phyloP scores from a whole-genome alignment of 2,329 filamentous ascomycete genomes.

The Fusarium avenaceum region DNA sequence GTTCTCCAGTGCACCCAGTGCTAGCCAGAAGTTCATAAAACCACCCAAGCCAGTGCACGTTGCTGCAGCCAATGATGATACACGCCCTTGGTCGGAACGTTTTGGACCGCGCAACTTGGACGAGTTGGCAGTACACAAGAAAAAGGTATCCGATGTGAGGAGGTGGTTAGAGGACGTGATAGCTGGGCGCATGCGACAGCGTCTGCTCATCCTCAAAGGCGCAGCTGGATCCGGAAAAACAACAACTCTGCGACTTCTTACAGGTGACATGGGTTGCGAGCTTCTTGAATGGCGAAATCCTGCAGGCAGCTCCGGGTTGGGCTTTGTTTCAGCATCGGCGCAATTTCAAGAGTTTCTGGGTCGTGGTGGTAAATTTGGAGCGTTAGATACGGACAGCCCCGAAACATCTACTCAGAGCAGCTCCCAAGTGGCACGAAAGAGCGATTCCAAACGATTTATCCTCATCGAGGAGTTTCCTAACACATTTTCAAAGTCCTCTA shows the following conservation, averaged over 20 bases:
- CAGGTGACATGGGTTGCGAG: conserved; percentile 80
- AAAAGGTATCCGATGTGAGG: conserved; percentile 88
- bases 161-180: conserved; percentile 85
- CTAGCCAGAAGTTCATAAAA: conserved; percentile 67
- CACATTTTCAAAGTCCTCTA: conserved; percentile 76
- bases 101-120: conserved; percentile 82
- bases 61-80: conserved; percentile 63
- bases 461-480: conserved; percentile 87
- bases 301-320: conserved; percentile 68
- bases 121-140: conserved; percentile 94
- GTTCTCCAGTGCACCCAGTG: conserved; percentile 45
- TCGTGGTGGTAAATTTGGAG: conserved; percentile 83
- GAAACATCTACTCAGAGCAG: conserved; percentile 48
- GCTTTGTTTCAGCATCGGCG: conserved; percentile 77
- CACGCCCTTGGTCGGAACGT: conserved; percentile 87
- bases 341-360: conserved; percentile 95
- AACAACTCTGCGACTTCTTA: conserved; percentile 83
- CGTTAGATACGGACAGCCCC: conserved; percentile 66
- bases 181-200: conserved; percentile 73
- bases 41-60: conserved; percentile 54
- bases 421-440: conserved; percentile 34
- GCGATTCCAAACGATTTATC: conserved; percentile 67
- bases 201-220: conserved; percentile 87
- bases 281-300: conserved; percentile 95
- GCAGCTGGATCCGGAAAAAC: conserved; percentile 95